phyloP scores from a whole-genome alignment of 2,329 filamentous ascomycete genomes.

The Metarhizium robertsii region DNA sequence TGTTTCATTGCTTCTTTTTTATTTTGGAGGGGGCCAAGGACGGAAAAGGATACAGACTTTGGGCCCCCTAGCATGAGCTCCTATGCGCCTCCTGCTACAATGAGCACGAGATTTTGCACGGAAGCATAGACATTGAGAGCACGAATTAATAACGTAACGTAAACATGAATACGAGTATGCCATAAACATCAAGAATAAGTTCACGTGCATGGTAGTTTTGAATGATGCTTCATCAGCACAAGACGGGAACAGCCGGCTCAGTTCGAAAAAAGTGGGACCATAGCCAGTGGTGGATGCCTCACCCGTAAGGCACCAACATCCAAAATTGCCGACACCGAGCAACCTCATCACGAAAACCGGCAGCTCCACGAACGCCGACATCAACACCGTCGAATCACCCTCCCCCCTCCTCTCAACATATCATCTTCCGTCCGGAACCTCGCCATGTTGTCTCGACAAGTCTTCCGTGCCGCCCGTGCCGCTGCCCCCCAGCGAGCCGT shows the following conservation, averaged over 20 bases:
- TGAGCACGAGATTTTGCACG: background rate
- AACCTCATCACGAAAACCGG: constrained; percentile 22
- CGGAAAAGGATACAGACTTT: background rate
- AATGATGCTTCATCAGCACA: background rate
- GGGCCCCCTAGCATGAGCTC: background rate
- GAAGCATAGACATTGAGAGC: background rate
- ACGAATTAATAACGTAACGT: background rate
- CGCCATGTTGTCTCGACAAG: constrained; percentile 52
- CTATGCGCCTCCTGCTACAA: background rate
- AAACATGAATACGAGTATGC: background rate
- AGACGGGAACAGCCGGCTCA: background rate
- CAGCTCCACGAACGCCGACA: constrained; percentile 18
- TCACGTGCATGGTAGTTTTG: background rate
- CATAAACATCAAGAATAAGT: background rate
- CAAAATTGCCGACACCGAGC: constrained; percentile 32
- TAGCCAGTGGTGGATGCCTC: constrained; percentile 27
- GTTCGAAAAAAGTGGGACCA: background rate
- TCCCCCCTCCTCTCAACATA: constrained; percentile 10
- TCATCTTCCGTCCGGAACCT: constrained; percentile 7
- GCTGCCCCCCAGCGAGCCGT: constrained; percentile 50
- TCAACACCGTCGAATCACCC: constrained; percentile 17
- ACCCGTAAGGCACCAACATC: constrained; percentile 27
- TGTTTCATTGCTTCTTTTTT: background rate
- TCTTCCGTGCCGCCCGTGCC: constrained; percentile 45
- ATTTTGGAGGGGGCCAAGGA: background rate